phyloP scores from a whole-genome alignment of 148 eudicot genomes.

The Diospyros lotus region DNA sequence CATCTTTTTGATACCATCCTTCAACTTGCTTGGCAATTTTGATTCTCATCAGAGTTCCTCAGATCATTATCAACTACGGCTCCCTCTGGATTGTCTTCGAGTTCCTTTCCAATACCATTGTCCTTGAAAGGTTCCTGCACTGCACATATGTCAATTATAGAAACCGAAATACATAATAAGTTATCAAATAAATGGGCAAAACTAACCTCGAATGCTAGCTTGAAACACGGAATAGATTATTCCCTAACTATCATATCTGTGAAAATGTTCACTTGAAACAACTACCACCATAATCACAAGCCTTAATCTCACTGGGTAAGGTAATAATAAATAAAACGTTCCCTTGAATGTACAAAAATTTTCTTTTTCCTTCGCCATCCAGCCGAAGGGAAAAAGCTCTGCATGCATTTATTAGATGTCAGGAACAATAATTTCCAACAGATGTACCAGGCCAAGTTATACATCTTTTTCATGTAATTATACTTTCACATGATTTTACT shows the following conservation, averaged over 20 bases:
- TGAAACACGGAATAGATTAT: neutral
- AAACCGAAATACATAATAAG: no score
- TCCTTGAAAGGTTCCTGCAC: constrained; percentile 24
- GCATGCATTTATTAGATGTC: neutral
- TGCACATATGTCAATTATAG: neutral
- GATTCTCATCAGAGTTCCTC: neutral
- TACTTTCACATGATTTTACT: neutral
- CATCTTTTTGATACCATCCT: neutral
- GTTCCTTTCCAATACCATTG: constrained; percentile 17
- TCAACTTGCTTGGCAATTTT: neutral
- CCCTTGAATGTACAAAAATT: no score
- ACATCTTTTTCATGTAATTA: neutral
- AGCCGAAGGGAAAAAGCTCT: no score
- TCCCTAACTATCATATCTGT: neutral
- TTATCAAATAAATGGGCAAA: no score
- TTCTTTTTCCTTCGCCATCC: no score
- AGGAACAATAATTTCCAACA: neutral
- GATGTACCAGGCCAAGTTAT: neutral
- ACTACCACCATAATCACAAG: no score
- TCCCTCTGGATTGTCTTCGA: neutral
- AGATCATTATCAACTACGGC: neutral
- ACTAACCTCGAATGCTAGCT: neutral
- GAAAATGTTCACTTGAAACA: neutral
- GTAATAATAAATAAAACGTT: no score
- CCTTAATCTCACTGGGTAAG: no score